A percentile compares a stretch with the other conserved stretches of the same genome.
phyloP scores from a whole-genome alignment of 2,329 filamentous ascomycete species.

The Cladosporium sphaerospermum region DNA sequence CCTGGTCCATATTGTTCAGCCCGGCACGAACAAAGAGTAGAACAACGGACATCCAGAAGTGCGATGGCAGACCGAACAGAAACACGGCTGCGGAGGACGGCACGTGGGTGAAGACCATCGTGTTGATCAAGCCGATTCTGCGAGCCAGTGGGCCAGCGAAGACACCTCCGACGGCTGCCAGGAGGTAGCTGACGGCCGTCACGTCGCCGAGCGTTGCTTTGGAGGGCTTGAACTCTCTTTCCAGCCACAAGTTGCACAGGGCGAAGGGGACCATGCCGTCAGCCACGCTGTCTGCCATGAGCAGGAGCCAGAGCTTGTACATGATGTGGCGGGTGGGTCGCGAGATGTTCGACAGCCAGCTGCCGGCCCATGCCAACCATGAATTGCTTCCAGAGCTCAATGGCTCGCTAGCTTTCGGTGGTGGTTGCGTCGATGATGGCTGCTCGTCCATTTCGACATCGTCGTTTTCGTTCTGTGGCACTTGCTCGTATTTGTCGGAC shows the following conservation, averaged over 20 bases:
- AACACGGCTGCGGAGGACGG: constrained; percentile 57
- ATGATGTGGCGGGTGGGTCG: constrained; percentile 49
- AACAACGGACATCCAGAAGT: constrained; percentile 46
- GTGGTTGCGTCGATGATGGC: background rate
- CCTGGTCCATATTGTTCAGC: constrained; percentile 65
- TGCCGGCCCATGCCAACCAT: constrained; percentile 17
- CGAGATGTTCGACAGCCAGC: constrained; percentile 50
- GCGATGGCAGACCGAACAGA: constrained; percentile 51
- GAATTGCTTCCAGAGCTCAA: background rate
- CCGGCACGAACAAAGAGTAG: constrained; percentile 55
- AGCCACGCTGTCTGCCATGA: constrained; percentile 63
- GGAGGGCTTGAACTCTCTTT: constrained; percentile 47
- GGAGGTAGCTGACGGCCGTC: constrained; percentile 44
- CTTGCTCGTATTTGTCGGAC: constrained; percentile 28
- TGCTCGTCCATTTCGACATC: constrained; percentile 18
- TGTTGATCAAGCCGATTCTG: constrained; percentile 54
- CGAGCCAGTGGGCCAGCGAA: constrained; percentile 59
- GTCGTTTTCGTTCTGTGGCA: constrained; percentile 24
- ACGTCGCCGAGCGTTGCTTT: constrained; percentile 50
- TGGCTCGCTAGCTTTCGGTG: background rate
- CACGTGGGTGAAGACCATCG: constrained; percentile 55
- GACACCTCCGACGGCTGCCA: constrained; percentile 39
- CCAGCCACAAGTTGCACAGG: constrained; percentile 52
- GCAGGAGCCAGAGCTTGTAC: constrained; percentile 58
- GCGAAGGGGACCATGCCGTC: constrained; percentile 54